Percentiles rank a stretch among this genome's conserved stretches.
Evolutionary conservation across 208 protist species (phyloP).

Genomic region (Acanthamoeba polyphaga): DNA sequence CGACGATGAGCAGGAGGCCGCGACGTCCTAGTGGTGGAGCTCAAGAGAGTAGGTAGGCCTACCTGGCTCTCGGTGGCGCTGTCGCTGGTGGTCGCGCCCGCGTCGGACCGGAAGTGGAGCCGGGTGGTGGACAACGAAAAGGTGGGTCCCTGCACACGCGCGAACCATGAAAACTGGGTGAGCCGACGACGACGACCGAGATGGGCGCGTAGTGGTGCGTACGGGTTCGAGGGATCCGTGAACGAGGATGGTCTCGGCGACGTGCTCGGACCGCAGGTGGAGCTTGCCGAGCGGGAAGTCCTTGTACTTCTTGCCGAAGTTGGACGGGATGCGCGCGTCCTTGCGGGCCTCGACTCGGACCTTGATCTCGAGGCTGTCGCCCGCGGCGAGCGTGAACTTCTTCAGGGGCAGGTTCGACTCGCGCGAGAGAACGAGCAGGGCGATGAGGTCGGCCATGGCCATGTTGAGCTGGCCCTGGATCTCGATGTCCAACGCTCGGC

Average conservation of each 20-base stretch:
- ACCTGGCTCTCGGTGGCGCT: not conserved
- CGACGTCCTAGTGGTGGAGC: not conserved
- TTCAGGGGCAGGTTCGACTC: constrained; percentile 52
- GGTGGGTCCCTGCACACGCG: not conserved
- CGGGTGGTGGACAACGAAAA: constrained; percentile 49
- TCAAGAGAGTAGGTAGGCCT: not conserved
- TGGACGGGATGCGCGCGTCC: constrained; percentile 56
- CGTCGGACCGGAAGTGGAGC: constrained; percentile 58
- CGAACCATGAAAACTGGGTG: not conserved
- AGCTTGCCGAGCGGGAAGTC: constrained; percentile 61
- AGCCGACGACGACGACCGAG: not conserved
- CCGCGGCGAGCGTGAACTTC: constrained; percentile 26
- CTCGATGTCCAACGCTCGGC: constrained; percentile 36
- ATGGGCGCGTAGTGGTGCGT: not conserved
- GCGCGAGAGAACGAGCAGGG: constrained; percentile 2
- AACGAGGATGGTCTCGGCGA: constrained; percentile 57
- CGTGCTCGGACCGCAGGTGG: constrained; percentile 44
- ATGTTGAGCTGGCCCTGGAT: constrained; percentile 60
- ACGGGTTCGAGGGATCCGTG: constrained; percentile 63
- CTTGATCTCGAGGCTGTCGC: constrained; percentile 64
- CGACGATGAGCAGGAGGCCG: no score
- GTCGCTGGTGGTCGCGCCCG: not conserved
- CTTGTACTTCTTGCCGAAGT: constrained; percentile 73
- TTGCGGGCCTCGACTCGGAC: constrained; percentile 54
- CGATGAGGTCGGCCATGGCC: constrained; percentile 68